Evolutionary conservation across 768 basidiomycete species (phyloP).

Genomic region (Collybia mongolica): DNA sequence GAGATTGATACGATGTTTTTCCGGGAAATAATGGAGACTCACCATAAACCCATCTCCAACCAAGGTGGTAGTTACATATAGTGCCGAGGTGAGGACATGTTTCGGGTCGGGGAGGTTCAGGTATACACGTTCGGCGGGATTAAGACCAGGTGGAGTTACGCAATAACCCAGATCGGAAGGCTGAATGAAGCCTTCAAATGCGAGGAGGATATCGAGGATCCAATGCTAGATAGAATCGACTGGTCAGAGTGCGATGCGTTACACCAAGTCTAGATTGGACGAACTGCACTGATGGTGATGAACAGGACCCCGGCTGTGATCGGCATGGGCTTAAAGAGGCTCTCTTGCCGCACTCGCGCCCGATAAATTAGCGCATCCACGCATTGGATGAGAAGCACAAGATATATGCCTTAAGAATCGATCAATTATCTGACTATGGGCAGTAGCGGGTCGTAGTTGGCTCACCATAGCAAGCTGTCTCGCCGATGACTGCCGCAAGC

Average conservation of each 20-base stretch:
- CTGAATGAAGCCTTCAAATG: constrained; percentile 11
- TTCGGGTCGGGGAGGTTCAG: constrained; percentile 11
- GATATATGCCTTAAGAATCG: constrained; percentile 12
- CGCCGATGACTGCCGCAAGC: constrained; percentile 14
- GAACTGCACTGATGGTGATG: constrained; percentile 16
- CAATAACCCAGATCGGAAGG: constrained; percentile 5
- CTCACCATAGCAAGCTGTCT: constrained; percentile 17
- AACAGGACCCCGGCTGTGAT: constrained; percentile 17
- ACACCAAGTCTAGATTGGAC: neutral
- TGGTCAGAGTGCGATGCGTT: neutral
- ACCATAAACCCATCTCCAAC: constrained; percentile 14
- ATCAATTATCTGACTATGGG: too few relatives aligned
- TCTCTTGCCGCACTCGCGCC: constrained; percentile 11
- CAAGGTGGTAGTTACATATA: constrained; percentile 10
- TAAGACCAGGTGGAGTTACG: neutral
- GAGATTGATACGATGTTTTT: neutral
- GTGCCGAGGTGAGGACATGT: constrained; percentile 3
- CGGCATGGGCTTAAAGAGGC: constrained; percentile 17
- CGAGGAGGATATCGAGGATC: constrained; percentile 7
- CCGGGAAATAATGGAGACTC: neutral
- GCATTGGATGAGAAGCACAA: constrained; percentile 17
- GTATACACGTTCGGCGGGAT: constrained; percentile 10
- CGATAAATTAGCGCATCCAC: constrained; percentile 13
- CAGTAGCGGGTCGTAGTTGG: neutral
- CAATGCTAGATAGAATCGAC: constrained; percentile 7